A percentile compares a stretch with the other conserved stretches of the same genome.
Conservation (phyloP, 2,329 filamentous ascomycete species). For the Raffaelea ambrosiae region DNA sequence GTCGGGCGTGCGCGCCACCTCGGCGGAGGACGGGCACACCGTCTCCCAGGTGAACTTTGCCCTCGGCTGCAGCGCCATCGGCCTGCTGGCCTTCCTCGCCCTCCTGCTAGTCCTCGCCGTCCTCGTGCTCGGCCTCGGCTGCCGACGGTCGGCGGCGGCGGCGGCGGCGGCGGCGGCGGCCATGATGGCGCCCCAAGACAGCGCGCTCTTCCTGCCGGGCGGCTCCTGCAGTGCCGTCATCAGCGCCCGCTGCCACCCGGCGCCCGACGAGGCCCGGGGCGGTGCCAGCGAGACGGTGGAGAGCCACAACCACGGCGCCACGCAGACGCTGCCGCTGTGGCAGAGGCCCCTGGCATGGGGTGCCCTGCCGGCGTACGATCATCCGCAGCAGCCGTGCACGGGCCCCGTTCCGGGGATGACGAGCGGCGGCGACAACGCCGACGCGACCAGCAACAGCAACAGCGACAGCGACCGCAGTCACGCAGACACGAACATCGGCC, state of each 20-base stretch:
- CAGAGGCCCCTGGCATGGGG: conserved; percentile 34
- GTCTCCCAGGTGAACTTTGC: too few species aligned
- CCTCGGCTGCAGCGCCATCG: conserved; percentile 31
- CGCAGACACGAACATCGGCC: too few species aligned
- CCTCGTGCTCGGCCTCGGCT: conserved; percentile 27
- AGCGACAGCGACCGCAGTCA: too few species aligned
- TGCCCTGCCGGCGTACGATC: conserved; percentile 24
- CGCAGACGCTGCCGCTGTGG: conserved; percentile 20
- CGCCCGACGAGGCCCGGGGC: conserved; percentile 16
- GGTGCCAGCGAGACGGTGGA: neutral
- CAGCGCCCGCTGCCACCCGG: conserved; percentile 37
- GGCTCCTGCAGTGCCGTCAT: conserved; percentile 45
- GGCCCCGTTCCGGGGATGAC: too few species aligned
- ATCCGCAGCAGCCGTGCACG: conserved; percentile 19
- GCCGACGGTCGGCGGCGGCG: conserved; percentile 28
- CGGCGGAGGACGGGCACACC: too few species aligned
- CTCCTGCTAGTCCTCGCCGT: conserved; percentile 27
- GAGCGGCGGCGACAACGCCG: too few species aligned
- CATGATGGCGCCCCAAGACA: conserved; percentile 22
- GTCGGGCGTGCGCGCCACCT: too few species aligned
- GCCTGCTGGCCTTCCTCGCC: conserved; percentile 31
- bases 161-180: conserved; percentile 16
- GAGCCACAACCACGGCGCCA: conserved; percentile 14
- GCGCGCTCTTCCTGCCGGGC: conserved; percentile 38
- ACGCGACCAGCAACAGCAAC: too few species aligned